Conservation (phyloP, 371 early-diverging fungal genomes). For the Saksenaea oblongispora region DNA sequence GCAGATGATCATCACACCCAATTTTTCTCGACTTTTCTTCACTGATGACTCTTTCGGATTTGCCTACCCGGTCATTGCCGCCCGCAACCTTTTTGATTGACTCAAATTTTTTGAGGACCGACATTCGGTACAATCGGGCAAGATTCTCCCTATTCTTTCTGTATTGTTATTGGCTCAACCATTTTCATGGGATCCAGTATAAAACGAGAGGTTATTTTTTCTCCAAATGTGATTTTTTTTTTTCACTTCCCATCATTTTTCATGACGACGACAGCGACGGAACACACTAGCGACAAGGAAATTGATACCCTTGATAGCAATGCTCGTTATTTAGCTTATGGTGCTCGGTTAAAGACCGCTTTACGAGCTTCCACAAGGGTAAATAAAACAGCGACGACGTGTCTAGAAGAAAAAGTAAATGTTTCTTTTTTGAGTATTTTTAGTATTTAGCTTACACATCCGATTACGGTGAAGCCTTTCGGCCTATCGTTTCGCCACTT, state of each 20-base stretch:
- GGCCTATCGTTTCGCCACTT: slow-evolving; percentile 64
- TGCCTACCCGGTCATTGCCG: too few relatives aligned
- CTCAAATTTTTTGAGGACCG: neutral
- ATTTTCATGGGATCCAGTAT: neutral
- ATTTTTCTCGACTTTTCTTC: too few relatives aligned
- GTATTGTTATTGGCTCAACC: neutral
- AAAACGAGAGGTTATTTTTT: neutral
- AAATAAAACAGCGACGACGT: neutral
- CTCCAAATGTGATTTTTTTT: neutral
- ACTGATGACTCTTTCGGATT: too few relatives aligned
- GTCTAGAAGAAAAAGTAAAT: neutral
- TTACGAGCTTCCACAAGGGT: slow-evolving; percentile 48
- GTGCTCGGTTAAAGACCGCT: slow-evolving; percentile 62
- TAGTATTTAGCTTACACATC: slow-evolving; percentile 71
- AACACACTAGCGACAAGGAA: slow-evolving; percentile 31
- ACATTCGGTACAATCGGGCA: neutral
- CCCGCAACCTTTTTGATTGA: too few relatives aligned
- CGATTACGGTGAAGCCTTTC: slow-evolving; percentile 80
- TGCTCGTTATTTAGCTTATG: slow-evolving; percentile 71
- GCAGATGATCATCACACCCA: too few relatives aligned
- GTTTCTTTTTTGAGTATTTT: neutral
- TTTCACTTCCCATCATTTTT: neutral
- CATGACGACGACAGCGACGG: neutral
- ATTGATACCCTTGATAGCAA: slow-evolving; percentile 56
- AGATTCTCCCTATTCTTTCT: neutral